These are phyloP conservation scores for Paraconiothyrium brasiliense DNA, from an alignment of 2,329 filamentous ascomycete species.

Conservation along the genomic window DNA sequence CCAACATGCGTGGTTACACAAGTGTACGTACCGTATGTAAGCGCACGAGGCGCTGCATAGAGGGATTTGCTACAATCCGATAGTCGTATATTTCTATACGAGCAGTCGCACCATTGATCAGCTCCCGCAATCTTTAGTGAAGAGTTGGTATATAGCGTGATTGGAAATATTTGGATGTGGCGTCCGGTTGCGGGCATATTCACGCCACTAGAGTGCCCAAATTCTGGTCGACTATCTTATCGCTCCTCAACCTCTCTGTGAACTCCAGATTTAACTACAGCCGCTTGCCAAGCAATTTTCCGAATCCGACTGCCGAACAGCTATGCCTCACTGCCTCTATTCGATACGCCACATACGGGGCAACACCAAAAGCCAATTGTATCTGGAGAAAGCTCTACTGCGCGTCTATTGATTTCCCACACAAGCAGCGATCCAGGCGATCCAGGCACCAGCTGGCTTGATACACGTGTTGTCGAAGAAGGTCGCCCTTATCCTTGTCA, in stretches of 20 bases:
- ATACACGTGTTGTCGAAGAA: background rate
- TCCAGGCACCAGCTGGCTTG: background rate
- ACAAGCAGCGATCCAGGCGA: background rate
- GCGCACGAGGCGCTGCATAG: background rate
- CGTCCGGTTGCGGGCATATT: background rate
- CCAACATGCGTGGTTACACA: background rate
- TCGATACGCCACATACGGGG: background rate
- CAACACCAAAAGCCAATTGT: background rate
- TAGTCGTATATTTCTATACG: background rate
- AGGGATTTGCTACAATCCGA: background rate
- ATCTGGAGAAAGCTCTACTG: background rate
- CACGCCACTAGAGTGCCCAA: background rate
- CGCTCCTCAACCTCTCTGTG: background rate
- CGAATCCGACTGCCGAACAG: background rate
- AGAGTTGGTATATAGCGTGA: background rate
- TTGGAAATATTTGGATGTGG: background rate
- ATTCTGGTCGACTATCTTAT: background rate
- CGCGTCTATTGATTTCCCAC: background rate
- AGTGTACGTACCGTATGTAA: background rate
- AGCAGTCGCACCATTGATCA: constrained; percentile 2
- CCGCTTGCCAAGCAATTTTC: background rate
- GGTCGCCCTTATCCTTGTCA: background rate
- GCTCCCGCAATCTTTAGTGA: background rate
- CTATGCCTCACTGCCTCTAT: background rate
- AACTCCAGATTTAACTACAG: background rate